Percentiles rank a stretch among this genome's conserved stretches.
These are phyloP conservation scores for Pterula multifida DNA, from an alignment of 1,284 basidiomycete species.

Conservation along the genomic window DNA sequence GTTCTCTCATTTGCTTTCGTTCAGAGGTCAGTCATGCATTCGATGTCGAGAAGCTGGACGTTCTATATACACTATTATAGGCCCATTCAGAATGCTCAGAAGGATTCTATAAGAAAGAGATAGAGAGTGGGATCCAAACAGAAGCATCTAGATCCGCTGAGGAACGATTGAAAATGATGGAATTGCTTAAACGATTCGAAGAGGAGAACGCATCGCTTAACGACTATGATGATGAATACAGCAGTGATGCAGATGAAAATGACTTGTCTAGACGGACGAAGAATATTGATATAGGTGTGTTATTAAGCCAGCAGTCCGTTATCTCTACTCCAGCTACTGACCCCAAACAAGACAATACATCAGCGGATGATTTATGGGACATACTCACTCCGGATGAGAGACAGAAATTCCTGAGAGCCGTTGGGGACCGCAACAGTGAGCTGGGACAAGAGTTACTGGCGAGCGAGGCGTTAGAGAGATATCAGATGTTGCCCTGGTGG, in stretches of 20 bases:
- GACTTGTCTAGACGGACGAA: slow-evolving; percentile 41
- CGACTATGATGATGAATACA: slow-evolving; percentile 16
- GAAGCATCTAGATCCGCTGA: slow-evolving; percentile 38
- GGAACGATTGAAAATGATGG: slow-evolving; percentile 53
- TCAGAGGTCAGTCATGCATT: slow-evolving; percentile 37
- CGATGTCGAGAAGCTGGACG: slow-evolving; percentile 2
- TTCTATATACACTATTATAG: slow-evolving; percentile 20
- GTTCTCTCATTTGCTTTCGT: slow-evolving; percentile 67
- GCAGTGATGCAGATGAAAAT: slow-evolving; percentile 29
- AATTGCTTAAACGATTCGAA: slow-evolving; percentile 59
- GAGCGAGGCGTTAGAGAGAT: slow-evolving; percentile 37
- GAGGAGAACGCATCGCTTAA: slow-evolving; percentile 36
- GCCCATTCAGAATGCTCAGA: slow-evolving; percentile 64
- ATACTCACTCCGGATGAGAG: slow-evolving; percentile 46
- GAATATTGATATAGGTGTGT: slow-evolving; percentile 50
- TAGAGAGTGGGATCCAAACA: slow-evolving; percentile 47
- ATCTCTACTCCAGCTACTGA: slow-evolving; percentile 2
- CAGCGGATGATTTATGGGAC: slow-evolving; percentile 53
- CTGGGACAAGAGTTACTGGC: slow-evolving; percentile 47
- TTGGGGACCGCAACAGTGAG: slow-evolving; percentile 47
- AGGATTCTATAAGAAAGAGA: slow-evolving; percentile 59
- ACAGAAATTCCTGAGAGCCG: slow-evolving; percentile 40
- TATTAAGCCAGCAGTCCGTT: background rate
- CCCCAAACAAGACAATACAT: slow-evolving; percentile 31
- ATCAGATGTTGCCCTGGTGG: slow-evolving; percentile 57